Base-by-base conservation (phyloP, 257 asterid species). In the Ocimum tenuiflorum region DNA sequence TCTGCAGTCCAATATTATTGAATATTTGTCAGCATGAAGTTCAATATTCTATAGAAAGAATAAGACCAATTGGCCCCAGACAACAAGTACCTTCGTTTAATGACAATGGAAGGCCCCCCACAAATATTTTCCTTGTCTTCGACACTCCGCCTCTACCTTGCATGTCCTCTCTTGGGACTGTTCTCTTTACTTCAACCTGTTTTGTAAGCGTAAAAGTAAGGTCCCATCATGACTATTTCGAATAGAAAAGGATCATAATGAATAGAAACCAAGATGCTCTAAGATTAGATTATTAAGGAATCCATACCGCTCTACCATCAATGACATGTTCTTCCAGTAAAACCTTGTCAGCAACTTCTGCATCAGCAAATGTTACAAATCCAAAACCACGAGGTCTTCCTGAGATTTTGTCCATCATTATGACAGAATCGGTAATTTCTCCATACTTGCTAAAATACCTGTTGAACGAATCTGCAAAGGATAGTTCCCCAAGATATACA, bases 301-400 rank as follows among this genome's bases (percentile, higher is more conserved):
- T 52, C 36, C 82, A 10, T 82, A 94, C 95, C 82, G 83, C 53
- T 88, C 99, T 83, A 52, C 96, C 96, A 77, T 90, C 96, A 60
- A 94, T 83, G 56, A 90, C 76, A 78, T 88, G 97, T 39, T 85
- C 94, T 80, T 88, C 92, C 77, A 77, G 81, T 75, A 94, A 71
- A 76, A 90, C 99, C 79, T 80, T 90, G 52, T 82, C 88, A 56
- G 96, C 96, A 78, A 82, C 95, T 66, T 83, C 95, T 46, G 87
- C 79, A 71, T 89, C 95, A 33, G 91, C 85, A 85, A 86, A 92
- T 63, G 97, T 92, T 18, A 92, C 86, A 60, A 92, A 89, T 52
- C 97, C 97, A 60, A 92, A 92, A 35, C 99, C 99, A 13, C 97
- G 92, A 4, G 97, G 99, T 67, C 97, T 84, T 67, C 99, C 99